These are phyloP conservation scores for Dorcoceras hygrometricum DNA, from an alignment of 257 asterid species.

Conservation along the genomic window DNA sequence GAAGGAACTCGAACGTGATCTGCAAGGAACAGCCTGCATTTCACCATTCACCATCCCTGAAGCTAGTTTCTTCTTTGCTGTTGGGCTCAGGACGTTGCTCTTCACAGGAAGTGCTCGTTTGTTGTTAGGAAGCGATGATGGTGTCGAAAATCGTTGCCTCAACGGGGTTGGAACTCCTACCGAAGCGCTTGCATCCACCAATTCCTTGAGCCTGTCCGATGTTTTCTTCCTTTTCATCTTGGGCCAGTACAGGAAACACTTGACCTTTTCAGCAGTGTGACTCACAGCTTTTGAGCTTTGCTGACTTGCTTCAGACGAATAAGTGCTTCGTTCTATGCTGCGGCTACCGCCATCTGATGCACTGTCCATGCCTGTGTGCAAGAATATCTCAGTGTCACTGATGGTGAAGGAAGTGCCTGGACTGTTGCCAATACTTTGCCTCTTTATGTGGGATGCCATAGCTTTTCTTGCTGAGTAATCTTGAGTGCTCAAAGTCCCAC, in stretches of 20 bases:
- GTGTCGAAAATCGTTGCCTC: conserved; percentile 65
- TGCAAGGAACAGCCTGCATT: conserved; percentile 54
- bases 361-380: conserved; percentile 61
- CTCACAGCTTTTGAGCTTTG: conserved; percentile 34
- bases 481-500: conserved; percentile 66
- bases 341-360: conserved; percentile 47
- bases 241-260: conserved; percentile 74
- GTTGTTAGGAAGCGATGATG: conserved; percentile 48
- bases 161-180: conserved; percentile 59
- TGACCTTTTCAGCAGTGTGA: conserved; percentile 46
- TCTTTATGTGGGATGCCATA: conserved; percentile 69
- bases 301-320: conserved; percentile 42
- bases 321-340: conserved; percentile 28
- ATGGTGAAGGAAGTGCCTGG: conserved; percentile 86
- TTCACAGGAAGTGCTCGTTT: conserved; percentile 68
- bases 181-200: conserved; percentile 24
- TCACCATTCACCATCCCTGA: conserved; percentile 65
- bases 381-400: conserved; percentile 72
- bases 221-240: conserved; percentile 30
- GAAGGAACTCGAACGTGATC: conserved; percentile 78
- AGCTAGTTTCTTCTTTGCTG: conserved; percentile 72
- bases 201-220: conserved; percentile 36
- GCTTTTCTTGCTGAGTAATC: conserved; percentile 66
- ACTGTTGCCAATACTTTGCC: conserved; percentile 67
- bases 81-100: conserved; percentile 63